These are phyloP conservation scores for Sporothrix euskadiensis DNA, from an alignment of 2,329 filamentous ascomycete genomes.

Conservation along the genomic window DNA sequence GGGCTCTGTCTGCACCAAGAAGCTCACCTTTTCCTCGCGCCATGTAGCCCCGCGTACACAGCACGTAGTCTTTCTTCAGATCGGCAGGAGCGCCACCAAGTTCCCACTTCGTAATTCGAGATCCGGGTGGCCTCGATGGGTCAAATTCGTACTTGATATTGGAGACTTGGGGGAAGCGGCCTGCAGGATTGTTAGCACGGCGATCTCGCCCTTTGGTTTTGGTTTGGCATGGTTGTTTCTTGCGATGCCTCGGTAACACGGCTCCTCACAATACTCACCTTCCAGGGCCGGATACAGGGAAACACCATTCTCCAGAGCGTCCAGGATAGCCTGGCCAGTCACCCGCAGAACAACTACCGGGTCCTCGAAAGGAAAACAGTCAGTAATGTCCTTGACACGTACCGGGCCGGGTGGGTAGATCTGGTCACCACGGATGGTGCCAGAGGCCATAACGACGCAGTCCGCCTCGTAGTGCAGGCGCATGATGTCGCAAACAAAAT, in stretches of 20 bases:
- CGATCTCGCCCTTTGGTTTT: neutral
- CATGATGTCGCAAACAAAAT: conserved; percentile 93
- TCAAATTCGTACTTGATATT: conserved; percentile 78
- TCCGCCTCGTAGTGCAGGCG: conserved; percentile 77
- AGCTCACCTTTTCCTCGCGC: conserved; percentile 67
- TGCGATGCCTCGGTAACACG: neutral
- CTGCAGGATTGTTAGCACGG: conserved; percentile 32
- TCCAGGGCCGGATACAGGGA: conserved; percentile 80
- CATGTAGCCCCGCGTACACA: conserved; percentile 88
- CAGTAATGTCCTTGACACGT: conserved; percentile 76
- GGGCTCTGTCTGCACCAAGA: neutral
- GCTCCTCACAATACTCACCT: conserved; percentile 44
- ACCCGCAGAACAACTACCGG: conserved; percentile 77
- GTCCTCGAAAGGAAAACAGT: conserved; percentile 91
- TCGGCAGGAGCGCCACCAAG: conserved; percentile 65
- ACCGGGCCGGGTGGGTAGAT: conserved; percentile 81
- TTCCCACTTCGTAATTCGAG: conserved; percentile 62
- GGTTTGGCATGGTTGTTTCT: neutral
- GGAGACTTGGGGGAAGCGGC: conserved; percentile 80
- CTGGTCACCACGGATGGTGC: conserved; percentile 84
- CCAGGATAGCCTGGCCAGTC: conserved; percentile 69
- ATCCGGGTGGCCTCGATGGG: conserved; percentile 58
- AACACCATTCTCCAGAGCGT: conserved; percentile 83
- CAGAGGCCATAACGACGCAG: conserved; percentile 79
- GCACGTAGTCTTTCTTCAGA: conserved; percentile 62